These are phyloP conservation scores for Blastocystis sp. DNA, from an alignment of 352 stramenopile species.

Conservation along the genomic window DNA sequence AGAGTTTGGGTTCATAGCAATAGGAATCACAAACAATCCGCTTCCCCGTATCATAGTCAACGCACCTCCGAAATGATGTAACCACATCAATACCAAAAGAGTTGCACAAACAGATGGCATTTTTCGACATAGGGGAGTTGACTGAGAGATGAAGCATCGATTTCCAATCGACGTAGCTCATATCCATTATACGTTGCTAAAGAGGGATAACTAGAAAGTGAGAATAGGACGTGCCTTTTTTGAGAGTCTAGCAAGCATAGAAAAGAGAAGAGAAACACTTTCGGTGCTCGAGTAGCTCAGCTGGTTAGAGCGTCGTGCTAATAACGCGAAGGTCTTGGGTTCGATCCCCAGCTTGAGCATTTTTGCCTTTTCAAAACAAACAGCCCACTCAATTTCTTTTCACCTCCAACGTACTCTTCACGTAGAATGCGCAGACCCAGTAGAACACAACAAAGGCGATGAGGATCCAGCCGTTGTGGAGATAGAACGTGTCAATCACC, in stretches of 20 bases:
- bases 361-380: slow-evolving; percentile 20
- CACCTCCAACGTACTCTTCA: slow-evolving; percentile 22
- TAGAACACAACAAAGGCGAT: not conserved
- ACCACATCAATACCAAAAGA: not conserved
- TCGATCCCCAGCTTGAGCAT: slow-evolving; percentile 53
- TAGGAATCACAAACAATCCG: not conserved
- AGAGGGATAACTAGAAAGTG: not conserved
- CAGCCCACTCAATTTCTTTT: not conserved
- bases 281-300: slow-evolving; percentile 48
- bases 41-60: not conserved
- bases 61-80: not conserved
- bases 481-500: not conserved
- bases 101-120: not conserved
- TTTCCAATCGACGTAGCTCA: not conserved
- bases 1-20: not conserved
- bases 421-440: slow-evolving; percentile 14
- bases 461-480: not conserved
- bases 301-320: slow-evolving; percentile 56
- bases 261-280: not conserved
- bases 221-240: not conserved
- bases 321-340: slow-evolving; percentile 55
- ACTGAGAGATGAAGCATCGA: not conserved
- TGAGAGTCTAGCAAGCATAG: not conserved
- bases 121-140: not conserved
- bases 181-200: no score